A percentile compares a stretch with the other conserved stretches of the same genome.
Evolutionary conservation across 164 flowering plant species (phyloP).

Genomic region (Berberis thunbergii): DNA sequence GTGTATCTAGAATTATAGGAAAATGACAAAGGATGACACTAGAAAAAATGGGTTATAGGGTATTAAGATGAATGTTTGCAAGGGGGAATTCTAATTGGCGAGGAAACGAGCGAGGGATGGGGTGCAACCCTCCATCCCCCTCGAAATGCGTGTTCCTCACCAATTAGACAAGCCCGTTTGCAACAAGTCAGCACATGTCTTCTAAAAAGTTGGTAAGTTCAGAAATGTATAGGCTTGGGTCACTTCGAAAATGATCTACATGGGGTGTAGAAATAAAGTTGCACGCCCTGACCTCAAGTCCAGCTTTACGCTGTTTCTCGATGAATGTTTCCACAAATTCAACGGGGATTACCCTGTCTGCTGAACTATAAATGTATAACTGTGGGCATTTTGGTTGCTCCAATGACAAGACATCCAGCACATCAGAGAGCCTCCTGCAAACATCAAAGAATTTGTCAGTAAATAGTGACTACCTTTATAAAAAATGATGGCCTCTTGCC

Average conservation of each 20-base stretch:
- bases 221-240: slow-evolving; percentile 63
- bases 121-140: neutral
- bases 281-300: slow-evolving; percentile 85
- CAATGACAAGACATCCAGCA: slow-evolving; percentile 44
- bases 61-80: too few species aligned
- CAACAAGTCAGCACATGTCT: slow-evolving; percentile 45
- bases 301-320: slow-evolving; percentile 60
- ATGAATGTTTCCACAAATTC: slow-evolving; percentile 76
- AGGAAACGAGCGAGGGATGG: neutral
- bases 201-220: slow-evolving; percentile 78
- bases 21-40: too few species aligned
- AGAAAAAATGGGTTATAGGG: too few species aligned
- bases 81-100: neutral
- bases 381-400: slow-evolving; percentile 80
- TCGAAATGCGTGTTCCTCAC: neutral
- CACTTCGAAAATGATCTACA: slow-evolving; percentile 89
- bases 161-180: slow-evolving; percentile 7
- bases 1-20: too few species aligned
- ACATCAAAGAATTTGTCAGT: neutral
- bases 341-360: slow-evolving; percentile 87
- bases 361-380: slow-evolving; percentile 82
- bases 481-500: too few species aligned
- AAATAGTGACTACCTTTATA: neutral
- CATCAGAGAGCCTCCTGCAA: slow-evolving; percentile 87
- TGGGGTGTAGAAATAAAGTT: slow-evolving; percentile 85